Conservation (phyloP, 257 asterid species). For the Solanum okadae region DNA sequence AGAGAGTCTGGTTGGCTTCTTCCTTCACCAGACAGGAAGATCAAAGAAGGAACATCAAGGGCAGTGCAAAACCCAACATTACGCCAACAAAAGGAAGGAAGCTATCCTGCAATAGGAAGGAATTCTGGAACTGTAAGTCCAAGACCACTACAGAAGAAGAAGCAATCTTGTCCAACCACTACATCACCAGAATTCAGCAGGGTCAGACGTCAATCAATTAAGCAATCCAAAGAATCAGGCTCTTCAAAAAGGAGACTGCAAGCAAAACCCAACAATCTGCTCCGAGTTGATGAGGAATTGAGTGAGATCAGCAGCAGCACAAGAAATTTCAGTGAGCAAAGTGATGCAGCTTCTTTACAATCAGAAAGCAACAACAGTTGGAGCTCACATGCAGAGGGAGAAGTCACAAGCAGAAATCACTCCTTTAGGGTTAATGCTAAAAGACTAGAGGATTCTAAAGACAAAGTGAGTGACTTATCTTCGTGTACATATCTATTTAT, state of each 20-base stretch:
- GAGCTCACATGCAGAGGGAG: slow-evolving; percentile 55
- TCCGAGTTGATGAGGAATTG: slow-evolving; percentile 30
- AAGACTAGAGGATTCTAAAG: slow-evolving; percentile 27
- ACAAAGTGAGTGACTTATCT: slow-evolving; percentile 15
- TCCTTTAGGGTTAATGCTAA: slow-evolving; percentile 22
- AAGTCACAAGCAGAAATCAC: slow-evolving; percentile 33
- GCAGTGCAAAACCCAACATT: slow-evolving; percentile 16
- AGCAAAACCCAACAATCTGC: slow-evolving; percentile 29
- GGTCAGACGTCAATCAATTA: slow-evolving; percentile 24
- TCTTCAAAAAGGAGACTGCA: slow-evolving; percentile 23
- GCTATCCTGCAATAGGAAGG: slow-evolving; percentile 23
- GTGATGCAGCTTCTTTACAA: slow-evolving; percentile 55
- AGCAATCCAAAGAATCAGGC: slow-evolving; percentile 24
- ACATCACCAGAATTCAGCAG: slow-evolving; percentile 27
- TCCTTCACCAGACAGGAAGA: slow-evolving; percentile 23
- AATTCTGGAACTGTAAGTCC: slow-evolving; percentile 45
- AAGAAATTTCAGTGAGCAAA: slow-evolving; percentile 44
- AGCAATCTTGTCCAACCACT: slow-evolving; percentile 24
- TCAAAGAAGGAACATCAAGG: slow-evolving; percentile 11
- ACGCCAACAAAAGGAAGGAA: slow-evolving; percentile 3
- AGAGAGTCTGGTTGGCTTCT: slow-evolving; percentile 14
- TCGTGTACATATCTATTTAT: not conserved
- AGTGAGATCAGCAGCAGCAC: slow-evolving; percentile 40
- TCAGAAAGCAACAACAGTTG: slow-evolving; percentile 71
- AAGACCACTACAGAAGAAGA: slow-evolving; percentile 36